phyloP scores from a whole-genome alignment of 805 yeast species.

The Ogataea kodamae region DNA sequence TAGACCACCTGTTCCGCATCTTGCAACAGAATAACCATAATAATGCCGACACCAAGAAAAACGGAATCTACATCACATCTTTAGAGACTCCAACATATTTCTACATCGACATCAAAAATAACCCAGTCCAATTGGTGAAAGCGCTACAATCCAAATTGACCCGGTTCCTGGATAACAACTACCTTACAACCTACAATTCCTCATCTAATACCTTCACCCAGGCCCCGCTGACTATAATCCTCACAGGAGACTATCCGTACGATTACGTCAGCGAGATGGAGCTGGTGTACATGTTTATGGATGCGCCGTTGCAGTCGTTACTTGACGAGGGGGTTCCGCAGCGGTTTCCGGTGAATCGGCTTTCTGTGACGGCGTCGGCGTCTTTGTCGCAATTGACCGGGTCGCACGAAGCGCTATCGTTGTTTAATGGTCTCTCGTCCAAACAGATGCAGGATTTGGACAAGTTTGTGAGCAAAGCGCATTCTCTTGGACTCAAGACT shows the following conservation, averaged over 20 bases:
- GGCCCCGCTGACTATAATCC: constrained; percentile 58
- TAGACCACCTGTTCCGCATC: constrained; percentile 47
- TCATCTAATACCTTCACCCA: constrained; percentile 32
- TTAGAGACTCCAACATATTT: constrained; percentile 50
- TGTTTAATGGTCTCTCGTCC: constrained; percentile 32
- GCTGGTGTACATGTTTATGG: constrained; percentile 42
- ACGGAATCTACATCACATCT: constrained; percentile 43
- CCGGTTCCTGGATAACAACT: constrained; percentile 45
- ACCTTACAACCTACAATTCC: constrained; percentile 46
- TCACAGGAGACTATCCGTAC: constrained; percentile 63
- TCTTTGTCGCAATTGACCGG: constrained; percentile 22
- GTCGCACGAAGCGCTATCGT: constrained; percentile 11
- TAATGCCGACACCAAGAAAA: constrained; percentile 5
- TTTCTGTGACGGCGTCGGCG: constrained; percentile 25
- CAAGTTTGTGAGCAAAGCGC: constrained; percentile 36
- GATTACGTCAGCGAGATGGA: constrained; percentile 30
- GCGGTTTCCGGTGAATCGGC: constrained; percentile 18
- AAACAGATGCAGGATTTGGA: constrained; percentile 32
- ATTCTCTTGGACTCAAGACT: constrained; percentile 47
- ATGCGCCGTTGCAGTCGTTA: constrained; percentile 44
- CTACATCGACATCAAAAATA: constrained; percentile 60
- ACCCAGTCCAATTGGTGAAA: constrained; percentile 38
- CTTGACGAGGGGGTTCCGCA: constrained; percentile 15
- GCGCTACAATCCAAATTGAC: constrained; percentile 43
- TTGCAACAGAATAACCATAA: constrained; percentile 44